Evolutionary conservation across 202 grass and related monocot genomes (phyloP), one percentile per base, ranked within the genome.

Genomic region (Setaria italica): DNA sequence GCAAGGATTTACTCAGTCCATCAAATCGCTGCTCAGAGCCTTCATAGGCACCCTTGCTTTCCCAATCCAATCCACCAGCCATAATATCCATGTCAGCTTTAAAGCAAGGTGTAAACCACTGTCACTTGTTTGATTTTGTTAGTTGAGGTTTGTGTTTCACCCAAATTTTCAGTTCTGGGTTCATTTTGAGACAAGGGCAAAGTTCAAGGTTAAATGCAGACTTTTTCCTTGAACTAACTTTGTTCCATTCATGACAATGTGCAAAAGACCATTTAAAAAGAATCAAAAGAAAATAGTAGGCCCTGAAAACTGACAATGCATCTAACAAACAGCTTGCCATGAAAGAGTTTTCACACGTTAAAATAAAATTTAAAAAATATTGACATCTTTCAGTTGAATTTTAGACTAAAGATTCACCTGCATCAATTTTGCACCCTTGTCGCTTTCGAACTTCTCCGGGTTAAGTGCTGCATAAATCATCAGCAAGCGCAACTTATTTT

Each of bases 391-490:
- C 4, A 64, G 47, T 33, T 79, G 53, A 66, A 86, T 79, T 79
- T 48, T 79, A 32, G 72, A 67, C 16, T 12, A 74, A 82, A 86
- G 20, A 78, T 43, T 82, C 78, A 97, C 95, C 93, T 99, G 93
- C 90, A 92, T 94, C 71, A 99, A 59, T 74, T 95, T 99, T 84
- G 76, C 80, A 71, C 93, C 96, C 88, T 92, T 94, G 70, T 95
- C 93, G 69, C 88, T 88, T 90, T 99, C 96, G 19, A 99, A 99
- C 82, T 99, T 99, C 21, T 95, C 93, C 0, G 90, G 86, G 82
- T 99, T 89, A 86, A 95, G 85, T 72, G 93, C 87, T 82, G 90
- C 88, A 90, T 99, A 95, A 85, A 99, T 95, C 96, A 99, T 95
- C 78, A 99, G 84, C 70, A 99, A 78, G 51, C 96, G 91, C 73